Base-by-base conservation (phyloP, 495 filamentous ascomycete genomes). In the Penicillium cataractarum region DNA sequence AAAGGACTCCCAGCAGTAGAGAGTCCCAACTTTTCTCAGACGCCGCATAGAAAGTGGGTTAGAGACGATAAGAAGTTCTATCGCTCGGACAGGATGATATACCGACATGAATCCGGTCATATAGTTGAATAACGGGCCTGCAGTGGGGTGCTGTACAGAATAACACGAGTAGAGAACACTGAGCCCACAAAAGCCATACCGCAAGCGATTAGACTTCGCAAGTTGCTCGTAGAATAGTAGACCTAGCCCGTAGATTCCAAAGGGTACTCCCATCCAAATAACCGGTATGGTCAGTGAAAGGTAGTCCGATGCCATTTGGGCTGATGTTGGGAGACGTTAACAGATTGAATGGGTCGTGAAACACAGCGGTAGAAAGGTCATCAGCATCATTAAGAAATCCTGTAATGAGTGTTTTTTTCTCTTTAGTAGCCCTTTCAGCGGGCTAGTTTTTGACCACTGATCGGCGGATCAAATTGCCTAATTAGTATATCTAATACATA, bases 61-160 rank as follows among this genome's bases (percentile, higher is more conserved):
- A 26, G 48, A 51, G 9, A 51, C 26, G 48, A 51, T 27, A 26
- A 51, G 48, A 51, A 51, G 48, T 51, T 51, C 48, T 51, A 51
- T 27, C 21, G 48, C 48, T 17, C 48, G 48, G 24, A 51, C 48
- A 26, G 48, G 48, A 27, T 51, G 48, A 31, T 51, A 51, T 6
- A 51, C 17, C 10, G 48, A 13, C 48, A 51, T 51, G 10, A 51
- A 51, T 2, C 48, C 48, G 8, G 48, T 51, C 48, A 51, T 51
- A 51, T 51, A 51, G 24, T 51, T 51, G 48, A 51, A 51, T 29
- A 51, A 26, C 24, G 48, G 48, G 17, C 48, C 24, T 29, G 24
- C 15, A n/a, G 7, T 17, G 29, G 48, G 48, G 24, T 51, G 48
- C 24, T 51, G 48, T 51, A 51, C 48, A 4, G 48, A 51, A 27